Percentiles rank a stretch among this genome's conserved stretches.
phyloP scores from a whole-genome alignment of 768 basidiomycete genomes.

The Amyloporia xantha region DNA sequence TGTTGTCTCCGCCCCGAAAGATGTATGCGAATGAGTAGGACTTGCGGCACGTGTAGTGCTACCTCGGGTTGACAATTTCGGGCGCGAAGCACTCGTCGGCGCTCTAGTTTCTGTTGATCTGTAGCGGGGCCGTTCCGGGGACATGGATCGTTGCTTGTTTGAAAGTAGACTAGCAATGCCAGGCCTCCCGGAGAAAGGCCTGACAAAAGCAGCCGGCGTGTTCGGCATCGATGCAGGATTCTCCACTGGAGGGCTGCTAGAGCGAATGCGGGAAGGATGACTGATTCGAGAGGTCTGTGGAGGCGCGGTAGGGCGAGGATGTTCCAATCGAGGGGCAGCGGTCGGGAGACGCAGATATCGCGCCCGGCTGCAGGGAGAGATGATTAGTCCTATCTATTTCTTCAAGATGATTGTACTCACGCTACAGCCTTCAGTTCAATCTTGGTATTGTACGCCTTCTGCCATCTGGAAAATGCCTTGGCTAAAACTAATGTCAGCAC shows the following conservation, averaged over 20 bases:
- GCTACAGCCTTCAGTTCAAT: constrained; percentile 75
- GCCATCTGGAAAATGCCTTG: constrained; percentile 57
- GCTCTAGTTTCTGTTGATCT: constrained; percentile 11
- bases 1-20: constrained; percentile 14
- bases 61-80: constrained; percentile 28
- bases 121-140: constrained; percentile 15
- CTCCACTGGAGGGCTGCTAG: constrained; percentile 9
- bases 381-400: constrained; percentile 9
- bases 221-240: constrained; percentile 7
- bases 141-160: constrained; percentile 22
- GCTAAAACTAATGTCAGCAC: constrained; percentile 29
- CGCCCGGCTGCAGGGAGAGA: constrained; percentile 53
- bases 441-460: constrained; percentile 60
- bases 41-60: constrained; percentile 30
- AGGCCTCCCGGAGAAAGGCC: constrained; percentile 22
- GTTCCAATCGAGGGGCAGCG: constrained; percentile 34
- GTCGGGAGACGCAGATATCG: constrained; percentile 73
- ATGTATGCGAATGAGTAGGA: constrained; percentile 28
- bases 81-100: constrained; percentile 20
- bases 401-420: constrained; percentile 40
- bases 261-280: constrained; percentile 8
- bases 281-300: constrained; percentile 2
- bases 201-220: constrained; percentile 17
- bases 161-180: constrained; percentile 35
- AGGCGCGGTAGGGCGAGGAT: constrained; percentile 21